Percentiles rank a stretch among this genome's conserved stretches.
Evolutionary conservation across 257 asterid genomes (phyloP).

Genomic region (Nicotiana undulata): DNA sequence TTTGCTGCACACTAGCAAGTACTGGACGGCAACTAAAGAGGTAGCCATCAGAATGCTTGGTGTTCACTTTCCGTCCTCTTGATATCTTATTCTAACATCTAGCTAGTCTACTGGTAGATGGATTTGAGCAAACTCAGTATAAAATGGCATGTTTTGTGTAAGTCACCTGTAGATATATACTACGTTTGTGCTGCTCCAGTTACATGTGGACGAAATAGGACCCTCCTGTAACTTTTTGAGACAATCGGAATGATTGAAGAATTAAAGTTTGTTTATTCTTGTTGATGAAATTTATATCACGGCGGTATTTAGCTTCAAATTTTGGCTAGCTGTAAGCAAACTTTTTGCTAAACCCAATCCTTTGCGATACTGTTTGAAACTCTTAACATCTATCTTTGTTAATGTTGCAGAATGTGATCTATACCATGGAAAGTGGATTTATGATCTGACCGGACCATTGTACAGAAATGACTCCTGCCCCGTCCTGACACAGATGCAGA

Average conservation of each 20-base stretch:
- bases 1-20: not conserved
- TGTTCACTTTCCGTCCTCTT: not conserved
- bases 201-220: not conserved
- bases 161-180: not conserved
- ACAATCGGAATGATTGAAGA: not conserved
- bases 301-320: not conserved
- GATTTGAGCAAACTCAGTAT: not conserved
- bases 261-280: not conserved
- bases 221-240: not conserved
- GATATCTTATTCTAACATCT: not conserved
- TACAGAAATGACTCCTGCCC: constrained; percentile 87
- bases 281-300: not conserved
- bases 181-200: not conserved
- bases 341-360: not conserved
- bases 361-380: not conserved
- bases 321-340: not conserved
- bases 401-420: constrained; percentile 73
- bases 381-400: not conserved
- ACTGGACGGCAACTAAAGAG: no score
- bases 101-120: not conserved
- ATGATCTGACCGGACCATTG: constrained; percentile 63
- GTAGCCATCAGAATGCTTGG: not conserved
- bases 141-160: not conserved
- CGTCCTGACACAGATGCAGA: constrained; percentile 75
- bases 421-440: constrained; percentile 70